Conservation (phyloP, 257 asterid genomes). For the Solanum pinnatisectum region DNA sequence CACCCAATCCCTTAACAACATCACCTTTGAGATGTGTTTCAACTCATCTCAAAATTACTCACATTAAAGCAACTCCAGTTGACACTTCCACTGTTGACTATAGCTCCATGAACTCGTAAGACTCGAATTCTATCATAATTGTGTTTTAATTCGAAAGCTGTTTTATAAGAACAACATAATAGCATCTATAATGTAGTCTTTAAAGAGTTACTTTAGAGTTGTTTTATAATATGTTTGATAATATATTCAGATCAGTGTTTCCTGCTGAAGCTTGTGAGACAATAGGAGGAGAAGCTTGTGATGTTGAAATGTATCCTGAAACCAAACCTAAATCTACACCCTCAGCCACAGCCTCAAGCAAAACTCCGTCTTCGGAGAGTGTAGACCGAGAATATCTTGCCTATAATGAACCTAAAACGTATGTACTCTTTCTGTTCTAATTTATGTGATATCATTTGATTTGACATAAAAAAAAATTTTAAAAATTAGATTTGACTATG, state of each 20-base stretch:
- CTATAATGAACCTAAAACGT: conserved; percentile 25
- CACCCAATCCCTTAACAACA: neutral
- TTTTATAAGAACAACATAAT: neutral
- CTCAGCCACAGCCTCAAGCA: neutral
- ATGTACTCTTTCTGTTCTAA: too few relatives aligned
- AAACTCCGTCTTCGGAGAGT: conserved; percentile 11
- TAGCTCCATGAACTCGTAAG: conserved; percentile 26
- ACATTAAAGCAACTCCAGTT: conserved; percentile 1
- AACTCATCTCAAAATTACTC: neutral
- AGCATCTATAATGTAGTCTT: neutral
- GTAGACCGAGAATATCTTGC: conserved; percentile 53
- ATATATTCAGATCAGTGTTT: conserved; percentile 27
- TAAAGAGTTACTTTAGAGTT: neutral
- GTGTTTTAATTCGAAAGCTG: neutral
- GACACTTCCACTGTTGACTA: conserved; percentile 13
- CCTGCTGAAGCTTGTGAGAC: conserved; percentile 69
- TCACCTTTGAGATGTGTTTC: neutral
- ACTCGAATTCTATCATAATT: neutral
- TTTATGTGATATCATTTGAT: neutral
- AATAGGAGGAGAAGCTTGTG: conserved; percentile 49
- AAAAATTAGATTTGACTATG: neutral
- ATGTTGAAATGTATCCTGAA: conserved; percentile 38
- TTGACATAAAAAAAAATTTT: too few relatives aligned
- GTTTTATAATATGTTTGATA: neutral
- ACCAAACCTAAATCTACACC: conserved; percentile 20